These are phyloP conservation scores for Coffea canephora DNA, from an alignment of 257 asterid species.

Conservation along the genomic window DNA sequence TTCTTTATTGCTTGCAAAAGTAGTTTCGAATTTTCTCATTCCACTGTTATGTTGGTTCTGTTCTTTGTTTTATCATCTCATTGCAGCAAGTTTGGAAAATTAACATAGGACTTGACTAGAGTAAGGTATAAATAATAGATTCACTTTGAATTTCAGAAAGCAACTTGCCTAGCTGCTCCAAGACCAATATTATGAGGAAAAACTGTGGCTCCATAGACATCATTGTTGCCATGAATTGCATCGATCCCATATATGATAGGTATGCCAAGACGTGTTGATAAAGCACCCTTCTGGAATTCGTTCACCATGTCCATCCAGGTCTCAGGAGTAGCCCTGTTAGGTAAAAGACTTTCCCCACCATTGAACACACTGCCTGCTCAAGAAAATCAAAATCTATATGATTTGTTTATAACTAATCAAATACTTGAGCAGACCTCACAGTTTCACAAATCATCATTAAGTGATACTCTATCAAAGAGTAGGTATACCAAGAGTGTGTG, in stretches of 20 bases:
- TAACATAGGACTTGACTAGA: too few species aligned
- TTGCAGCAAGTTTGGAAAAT: neutral
- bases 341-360: slow-evolving; percentile 42
- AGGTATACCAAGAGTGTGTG: neutral
- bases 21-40: neutral
- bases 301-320: slow-evolving; percentile 37
- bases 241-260: slow-evolving; percentile 71
- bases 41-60: neutral
- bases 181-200: slow-evolving; percentile 72
- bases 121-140: neutral
- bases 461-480: too few species aligned
- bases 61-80: neutral
- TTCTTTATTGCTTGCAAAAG: neutral
- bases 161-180: slow-evolving; percentile 64
- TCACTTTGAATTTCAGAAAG: too few species aligned
- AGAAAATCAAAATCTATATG: neutral
- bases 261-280: slow-evolving; percentile 60
- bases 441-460: neutral
- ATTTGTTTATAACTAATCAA: neutral
- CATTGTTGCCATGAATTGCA: slow-evolving; percentile 67
- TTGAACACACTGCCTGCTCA: slow-evolving; percentile 41
- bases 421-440: neutral
- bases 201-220: slow-evolving; percentile 55
- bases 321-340: slow-evolving; percentile 34
- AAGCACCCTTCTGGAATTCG: slow-evolving; percentile 50